A percentile compares a stretch with the other conserved stretches of the same genome.
Conservation (phyloP, 1,139 yeast species). For the Blastobotrys illinoisensis region DNA sequence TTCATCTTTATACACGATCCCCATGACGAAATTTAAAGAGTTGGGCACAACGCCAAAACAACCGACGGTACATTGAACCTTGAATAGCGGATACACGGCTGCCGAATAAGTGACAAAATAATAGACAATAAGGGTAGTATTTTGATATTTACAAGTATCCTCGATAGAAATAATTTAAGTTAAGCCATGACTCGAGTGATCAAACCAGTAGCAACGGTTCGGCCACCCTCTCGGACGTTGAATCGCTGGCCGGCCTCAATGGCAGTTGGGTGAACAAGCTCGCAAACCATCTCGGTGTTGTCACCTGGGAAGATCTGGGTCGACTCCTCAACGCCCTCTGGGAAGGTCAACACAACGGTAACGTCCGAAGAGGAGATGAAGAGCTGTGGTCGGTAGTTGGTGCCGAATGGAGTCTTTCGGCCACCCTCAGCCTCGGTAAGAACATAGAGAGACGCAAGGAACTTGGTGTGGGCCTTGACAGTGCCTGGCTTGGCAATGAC, state of each 20-base stretch:
- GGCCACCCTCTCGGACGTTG: slow-evolving; percentile 99
- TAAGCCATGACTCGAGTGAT: slow-evolving; percentile 86
- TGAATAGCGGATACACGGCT: too few species aligned
- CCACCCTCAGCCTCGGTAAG: slow-evolving; percentile 98
- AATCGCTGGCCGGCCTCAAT: slow-evolving; percentile 95
- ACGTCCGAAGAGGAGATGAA: slow-evolving; percentile 96
- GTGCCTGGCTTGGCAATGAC: slow-evolving; percentile 90
- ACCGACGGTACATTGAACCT: too few species aligned
- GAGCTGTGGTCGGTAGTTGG: slow-evolving; percentile 97
- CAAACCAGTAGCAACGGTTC: slow-evolving; percentile 98
- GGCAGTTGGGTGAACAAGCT: slow-evolving; percentile 87
- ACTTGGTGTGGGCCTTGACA: slow-evolving; percentile 88
- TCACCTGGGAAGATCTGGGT: slow-evolving; percentile 97
- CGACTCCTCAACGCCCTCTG: slow-evolving; percentile 80
- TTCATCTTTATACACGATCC: slow-evolving; percentile 10
- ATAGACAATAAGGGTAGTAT: too few species aligned
- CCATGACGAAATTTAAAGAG: background rate
- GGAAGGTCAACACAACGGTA: slow-evolving; percentile 87
- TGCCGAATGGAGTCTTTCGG: slow-evolving; percentile 95
- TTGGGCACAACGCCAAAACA: too few species aligned
- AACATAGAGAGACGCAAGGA: slow-evolving; percentile 89
- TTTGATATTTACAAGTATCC: background rate
- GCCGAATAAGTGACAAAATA: too few species aligned
- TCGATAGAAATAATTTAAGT: background rate
- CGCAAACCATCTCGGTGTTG: slow-evolving; percentile 93